Base-by-base conservation (phyloP, 2,329 filamentous ascomycete genomes). In the Blumeriella jaapii region DNA sequence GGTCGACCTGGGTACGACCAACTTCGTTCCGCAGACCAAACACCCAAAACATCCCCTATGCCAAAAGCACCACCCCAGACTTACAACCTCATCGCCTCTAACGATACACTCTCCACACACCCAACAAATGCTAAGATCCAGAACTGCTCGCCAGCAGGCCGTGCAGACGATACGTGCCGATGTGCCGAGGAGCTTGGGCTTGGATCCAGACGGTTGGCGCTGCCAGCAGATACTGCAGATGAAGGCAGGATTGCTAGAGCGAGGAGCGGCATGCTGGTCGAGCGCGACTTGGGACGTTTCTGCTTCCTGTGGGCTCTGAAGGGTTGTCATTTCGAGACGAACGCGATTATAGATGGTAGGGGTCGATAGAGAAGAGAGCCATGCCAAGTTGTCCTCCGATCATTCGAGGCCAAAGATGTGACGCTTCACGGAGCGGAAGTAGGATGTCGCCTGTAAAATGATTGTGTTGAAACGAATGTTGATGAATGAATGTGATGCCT, bases 51-150 rank as follows among this genome's bases (percentile, higher is more conserved):
- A 74, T 1, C 54, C 59, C 24, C 60, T 58, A 47, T 74, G 70
- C 71, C 69, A 74, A 49, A 74, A 74, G 47, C 68, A 72, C 69
- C 65, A 74, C 0, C 69, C 69, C n/a, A 74, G 58, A 44, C 68
- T 72, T 25, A 74, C 65, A 42, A 66, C 68, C 39, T 73, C 69
- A 15, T 69, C 63, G 0, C 60, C 66, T 16, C 69, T 64, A 22
- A 62, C 61, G 9, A 74, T 61, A 27, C 69, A 53, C 51, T 72
- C 68, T 13, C 69, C 68, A 43, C 71, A 74, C 16, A 66, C 68
- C 71, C 59, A 74, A 52, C 65, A 74, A 33, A 74, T 65, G 40
- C 68, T 67, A 30, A 74, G 59, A 48, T 71, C 60, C 31, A 73
- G 50, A 2, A 74, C 51, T 1, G 60, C 60, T 6, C 54, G 45